Evolutionary conservation across 139 green algal species (phyloP).

Genomic region (Chlorella sp.): DNA sequence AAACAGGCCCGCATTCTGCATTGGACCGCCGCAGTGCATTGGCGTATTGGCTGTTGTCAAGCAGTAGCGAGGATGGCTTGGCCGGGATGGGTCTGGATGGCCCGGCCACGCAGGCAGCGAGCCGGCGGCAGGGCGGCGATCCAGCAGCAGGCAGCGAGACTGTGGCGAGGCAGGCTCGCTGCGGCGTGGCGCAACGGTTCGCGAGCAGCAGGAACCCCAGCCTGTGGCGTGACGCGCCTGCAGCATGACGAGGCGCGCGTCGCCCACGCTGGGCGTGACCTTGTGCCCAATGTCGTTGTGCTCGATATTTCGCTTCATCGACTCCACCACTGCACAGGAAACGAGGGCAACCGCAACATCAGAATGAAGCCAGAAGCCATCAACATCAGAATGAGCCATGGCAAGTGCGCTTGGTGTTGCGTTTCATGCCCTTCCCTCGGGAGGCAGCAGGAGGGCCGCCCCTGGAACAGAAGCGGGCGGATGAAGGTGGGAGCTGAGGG

Average conservation of each 20-base stretch:
- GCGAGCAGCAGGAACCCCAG: background rate
- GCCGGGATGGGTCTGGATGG: too few relatives aligned
- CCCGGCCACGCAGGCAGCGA: too few relatives aligned
- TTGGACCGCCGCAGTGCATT: too few relatives aligned
- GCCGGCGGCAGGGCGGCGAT: background rate
- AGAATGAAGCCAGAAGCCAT: background rate
- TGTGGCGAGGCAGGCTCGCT: too few relatives aligned
- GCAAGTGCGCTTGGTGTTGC: too few relatives aligned
- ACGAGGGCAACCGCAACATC: too few relatives aligned
- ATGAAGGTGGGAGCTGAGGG: background rate
- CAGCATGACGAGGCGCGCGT: slow-evolving; percentile 91
- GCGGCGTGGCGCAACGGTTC: too few relatives aligned
- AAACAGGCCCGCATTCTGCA: slow-evolving; percentile 67
- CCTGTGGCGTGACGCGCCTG: slow-evolving; percentile 13
- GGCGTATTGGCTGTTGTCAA: too few relatives aligned
- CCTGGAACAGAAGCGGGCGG: too few relatives aligned
- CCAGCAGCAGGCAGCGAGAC: background rate
- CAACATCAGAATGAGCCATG: background rate
- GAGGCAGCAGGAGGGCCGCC: background rate
- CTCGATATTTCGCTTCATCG: slow-evolving; percentile 84
- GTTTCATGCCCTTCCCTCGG: background rate
- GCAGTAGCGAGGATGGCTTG: too few relatives aligned
- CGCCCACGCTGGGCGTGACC: slow-evolving; percentile 66
- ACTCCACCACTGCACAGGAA: slow-evolving; percentile 53
- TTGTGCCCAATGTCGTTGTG: slow-evolving; percentile 69